Percentiles rank a stretch among this genome's conserved stretches.
Conservation (phyloP, 2,329 filamentous ascomycete species). For the Diaporthe caulivora region DNA sequence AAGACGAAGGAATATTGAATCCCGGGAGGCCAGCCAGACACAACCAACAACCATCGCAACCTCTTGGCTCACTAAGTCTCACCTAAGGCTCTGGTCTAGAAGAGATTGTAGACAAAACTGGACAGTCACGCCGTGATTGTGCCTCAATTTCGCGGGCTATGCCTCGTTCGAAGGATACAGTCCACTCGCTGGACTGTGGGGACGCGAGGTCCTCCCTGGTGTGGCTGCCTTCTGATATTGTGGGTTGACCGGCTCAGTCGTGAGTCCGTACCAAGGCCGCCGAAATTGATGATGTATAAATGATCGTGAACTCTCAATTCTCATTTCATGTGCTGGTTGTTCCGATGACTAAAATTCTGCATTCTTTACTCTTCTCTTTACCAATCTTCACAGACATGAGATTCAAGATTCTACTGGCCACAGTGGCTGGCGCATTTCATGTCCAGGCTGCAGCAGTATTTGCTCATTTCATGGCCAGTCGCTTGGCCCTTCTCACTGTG, state of each 20-base stretch:
- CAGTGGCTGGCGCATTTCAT: neutral
- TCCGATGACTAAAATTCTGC: neutral
- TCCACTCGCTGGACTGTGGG: too few relatives aligned
- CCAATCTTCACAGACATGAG: neutral
- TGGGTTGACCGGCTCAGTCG: neutral
- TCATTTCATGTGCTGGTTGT: neutral
- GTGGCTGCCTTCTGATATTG: neutral
- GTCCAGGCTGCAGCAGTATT: conserved; percentile 41
- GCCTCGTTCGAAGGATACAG: neutral
- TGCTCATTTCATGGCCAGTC: conserved; percentile 46
- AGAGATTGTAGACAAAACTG: neutral
- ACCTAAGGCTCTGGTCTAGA: neutral
- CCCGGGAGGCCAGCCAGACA: neutral
- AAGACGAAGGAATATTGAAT: too few relatives aligned
- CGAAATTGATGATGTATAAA: neutral
- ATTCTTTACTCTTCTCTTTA: neutral
- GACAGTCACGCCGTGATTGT: neutral
- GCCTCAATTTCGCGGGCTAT: neutral
- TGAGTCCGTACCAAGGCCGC: neutral
- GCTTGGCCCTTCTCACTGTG: neutral
- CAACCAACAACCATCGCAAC: neutral
- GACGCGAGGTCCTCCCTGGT: too few relatives aligned
- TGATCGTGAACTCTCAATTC: neutral
- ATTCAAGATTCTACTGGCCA: neutral
- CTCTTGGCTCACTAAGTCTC: neutral